Conservation (phyloP, 768 basidiomycete genomes). For the Phallus indusiatus region DNA sequence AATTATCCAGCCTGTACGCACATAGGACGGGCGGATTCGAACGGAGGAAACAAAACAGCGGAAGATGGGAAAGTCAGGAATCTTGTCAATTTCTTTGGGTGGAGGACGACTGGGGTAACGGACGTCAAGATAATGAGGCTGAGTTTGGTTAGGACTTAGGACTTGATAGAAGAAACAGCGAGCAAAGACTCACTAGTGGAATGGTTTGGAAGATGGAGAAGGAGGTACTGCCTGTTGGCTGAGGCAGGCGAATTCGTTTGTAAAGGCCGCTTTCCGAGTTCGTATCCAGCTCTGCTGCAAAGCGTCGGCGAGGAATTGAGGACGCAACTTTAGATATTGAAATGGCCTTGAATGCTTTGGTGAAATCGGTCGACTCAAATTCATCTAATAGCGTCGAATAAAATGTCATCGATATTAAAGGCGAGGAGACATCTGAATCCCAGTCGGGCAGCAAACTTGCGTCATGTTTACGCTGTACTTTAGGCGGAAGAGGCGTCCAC, state of each 20-base stretch:
- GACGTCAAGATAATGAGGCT: constrained; percentile 7
- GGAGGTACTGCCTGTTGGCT: background rate
- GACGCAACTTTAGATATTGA: background rate
- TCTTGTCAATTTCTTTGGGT: background rate
- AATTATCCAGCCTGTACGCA: constrained; percentile 3
- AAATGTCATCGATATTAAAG: background rate
- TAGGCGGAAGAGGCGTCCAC: background rate
- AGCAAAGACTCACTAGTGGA: background rate
- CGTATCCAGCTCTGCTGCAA: constrained; percentile 1
- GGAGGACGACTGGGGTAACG: constrained; percentile 1
- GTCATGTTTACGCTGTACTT: background rate
- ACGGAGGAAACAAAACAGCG: background rate
- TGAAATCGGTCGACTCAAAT: constrained; percentile 5
- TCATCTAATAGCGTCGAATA: background rate
- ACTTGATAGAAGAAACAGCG: background rate
- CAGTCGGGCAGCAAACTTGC: background rate
- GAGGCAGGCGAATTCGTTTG: background rate
- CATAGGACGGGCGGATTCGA: background rate
- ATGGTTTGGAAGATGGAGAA: background rate
- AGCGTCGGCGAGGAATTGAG: background rate
- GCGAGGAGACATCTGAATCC: background rate
- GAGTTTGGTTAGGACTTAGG: background rate
- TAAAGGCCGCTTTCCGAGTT: background rate
- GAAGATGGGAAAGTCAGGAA: constrained; percentile 1
- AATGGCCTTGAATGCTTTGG: background rate